These are phyloP conservation scores for Millerozyma miso DNA, from an alignment of 805 yeast genomes.

Conservation along the genomic window DNA sequence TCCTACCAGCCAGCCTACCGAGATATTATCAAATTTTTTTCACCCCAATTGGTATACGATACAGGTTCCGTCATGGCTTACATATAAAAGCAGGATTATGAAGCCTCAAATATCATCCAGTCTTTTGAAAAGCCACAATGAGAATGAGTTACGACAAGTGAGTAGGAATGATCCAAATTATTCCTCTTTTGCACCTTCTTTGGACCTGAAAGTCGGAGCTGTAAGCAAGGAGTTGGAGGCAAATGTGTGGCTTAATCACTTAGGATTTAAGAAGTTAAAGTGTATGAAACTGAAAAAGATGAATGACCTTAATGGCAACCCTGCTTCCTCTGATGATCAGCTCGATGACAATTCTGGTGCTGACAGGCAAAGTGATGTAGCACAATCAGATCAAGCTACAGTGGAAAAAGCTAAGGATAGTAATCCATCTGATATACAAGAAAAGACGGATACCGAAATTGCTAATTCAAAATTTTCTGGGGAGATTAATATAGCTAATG, in stretches of 20 bases:
- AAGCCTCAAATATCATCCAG: slow-evolving; percentile 26
- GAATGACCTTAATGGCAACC: slow-evolving; percentile 12
- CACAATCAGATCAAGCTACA: slow-evolving; percentile 5
- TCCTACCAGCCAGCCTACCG: slow-evolving; percentile 27
- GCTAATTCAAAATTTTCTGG: slow-evolving; percentile 8
- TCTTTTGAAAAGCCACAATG: slow-evolving; percentile 19
- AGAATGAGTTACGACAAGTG: slow-evolving; percentile 15
- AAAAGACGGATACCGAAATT: slow-evolving; percentile 1
- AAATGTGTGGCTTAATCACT: slow-evolving; percentile 37
- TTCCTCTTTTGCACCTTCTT: slow-evolving; percentile 34
- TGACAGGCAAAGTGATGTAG: slow-evolving; percentile 1
- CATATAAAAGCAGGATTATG: slow-evolving; percentile 21
- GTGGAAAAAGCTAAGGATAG: slow-evolving; percentile 4
- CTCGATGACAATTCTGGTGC: slow-evolving; percentile 2
- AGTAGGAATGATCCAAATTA: slow-evolving; percentile 18
- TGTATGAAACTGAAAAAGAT: slow-evolving; percentile 19
- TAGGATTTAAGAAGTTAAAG: slow-evolving; percentile 30
- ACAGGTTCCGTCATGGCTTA: slow-evolving; percentile 40
- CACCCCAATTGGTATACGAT: slow-evolving; percentile 45
- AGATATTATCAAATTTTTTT: slow-evolving; percentile 38
- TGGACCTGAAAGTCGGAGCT: slow-evolving; percentile 31
- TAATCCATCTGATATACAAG: neutral
- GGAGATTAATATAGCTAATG: slow-evolving; percentile 26
- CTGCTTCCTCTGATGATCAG: slow-evolving; percentile 7
- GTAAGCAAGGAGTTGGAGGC: slow-evolving; percentile 28